A percentile compares a stretch with the other conserved stretches of the same genome.
These are phyloP conservation scores for Plantago elongata DNA, from an alignment of 257 asterid genomes.

Conservation along the genomic window DNA sequence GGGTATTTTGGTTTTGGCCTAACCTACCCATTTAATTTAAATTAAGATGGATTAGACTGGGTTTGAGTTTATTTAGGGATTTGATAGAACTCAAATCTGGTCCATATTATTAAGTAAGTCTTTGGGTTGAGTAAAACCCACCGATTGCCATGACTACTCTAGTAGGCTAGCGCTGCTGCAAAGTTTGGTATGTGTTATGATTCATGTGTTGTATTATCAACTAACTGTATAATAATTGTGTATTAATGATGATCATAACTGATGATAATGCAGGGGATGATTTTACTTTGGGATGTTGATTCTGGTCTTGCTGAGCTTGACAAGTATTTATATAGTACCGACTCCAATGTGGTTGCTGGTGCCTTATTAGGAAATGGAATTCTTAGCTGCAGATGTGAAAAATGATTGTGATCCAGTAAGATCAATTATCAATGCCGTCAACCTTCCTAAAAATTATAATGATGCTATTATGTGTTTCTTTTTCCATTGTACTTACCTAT, in stretches of 20 bases:
- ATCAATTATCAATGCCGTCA: not conserved
- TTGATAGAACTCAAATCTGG: no score
- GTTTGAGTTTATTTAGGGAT: no score
- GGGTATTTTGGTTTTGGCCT: no score
- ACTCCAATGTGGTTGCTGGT: slow-evolving; percentile 65
- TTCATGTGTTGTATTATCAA: not conserved
- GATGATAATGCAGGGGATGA: slow-evolving; percentile 64
- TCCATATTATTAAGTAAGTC: no score
- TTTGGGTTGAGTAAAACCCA: no score
- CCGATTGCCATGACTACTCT: no score
- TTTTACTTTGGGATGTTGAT: slow-evolving; percentile 89
- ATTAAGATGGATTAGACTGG: no score
- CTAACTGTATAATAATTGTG: slow-evolving; percentile 13
- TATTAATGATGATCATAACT: not conserved
- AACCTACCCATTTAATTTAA: no score
- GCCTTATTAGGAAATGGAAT: slow-evolving; percentile 89
- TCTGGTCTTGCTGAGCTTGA: slow-evolving; percentile 88
- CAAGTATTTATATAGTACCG: slow-evolving; percentile 75
- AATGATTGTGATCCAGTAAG: slow-evolving; percentile 90
- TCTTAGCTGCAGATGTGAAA: slow-evolving; percentile 63
- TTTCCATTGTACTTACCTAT: not conserved
- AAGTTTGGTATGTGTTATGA: slow-evolving; percentile 56
- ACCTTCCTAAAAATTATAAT: not conserved
- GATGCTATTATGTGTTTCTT: not conserved
- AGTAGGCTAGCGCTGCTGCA: slow-evolving; percentile 86